phyloP scores from a whole-genome alignment of 1,284 basidiomycete species.

The Microbotryomycetes sp. region DNA sequence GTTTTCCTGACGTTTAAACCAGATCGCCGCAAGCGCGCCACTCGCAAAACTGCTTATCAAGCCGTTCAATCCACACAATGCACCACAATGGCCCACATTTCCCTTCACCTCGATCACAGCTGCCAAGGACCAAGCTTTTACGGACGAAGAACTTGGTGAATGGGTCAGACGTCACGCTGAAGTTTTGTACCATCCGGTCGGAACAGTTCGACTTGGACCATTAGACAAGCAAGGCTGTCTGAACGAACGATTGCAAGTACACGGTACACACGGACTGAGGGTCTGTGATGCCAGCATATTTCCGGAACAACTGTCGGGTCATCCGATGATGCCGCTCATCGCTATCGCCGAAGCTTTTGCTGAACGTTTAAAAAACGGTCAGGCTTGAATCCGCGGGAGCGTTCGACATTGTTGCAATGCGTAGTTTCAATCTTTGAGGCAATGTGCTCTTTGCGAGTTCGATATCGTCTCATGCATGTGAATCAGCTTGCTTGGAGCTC shows the following conservation, averaged over 20 bases:
- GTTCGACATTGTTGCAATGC: too few species aligned
- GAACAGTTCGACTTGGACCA: slow-evolving; percentile 35
- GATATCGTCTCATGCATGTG: too few species aligned
- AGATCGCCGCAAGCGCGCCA: slow-evolving; percentile 35
- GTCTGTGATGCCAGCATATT: slow-evolving; percentile 51
- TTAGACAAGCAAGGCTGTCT: slow-evolving; percentile 41
- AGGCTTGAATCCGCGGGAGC: too few species aligned
- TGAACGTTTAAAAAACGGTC: slow-evolving; percentile 24
- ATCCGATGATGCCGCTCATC: slow-evolving; percentile 38
- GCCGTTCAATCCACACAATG: slow-evolving; percentile 34
- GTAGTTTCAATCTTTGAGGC: too few species aligned
- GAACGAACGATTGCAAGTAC: slow-evolving; percentile 46
- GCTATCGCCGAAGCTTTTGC: slow-evolving; percentile 41
- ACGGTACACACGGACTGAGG: slow-evolving; percentile 45
- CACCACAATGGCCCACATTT: not conserved
- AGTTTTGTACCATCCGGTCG: slow-evolving; percentile 46
- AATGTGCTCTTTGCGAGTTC: too few species aligned
- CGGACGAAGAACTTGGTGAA: slow-evolving; percentile 44
- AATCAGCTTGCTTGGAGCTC: too few species aligned
- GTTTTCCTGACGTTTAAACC: slow-evolving; percentile 32
- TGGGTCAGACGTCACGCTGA: slow-evolving; percentile 42
- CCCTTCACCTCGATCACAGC: slow-evolving; percentile 39
- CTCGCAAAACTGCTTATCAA: slow-evolving; percentile 38
- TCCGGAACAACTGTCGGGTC: slow-evolving; percentile 40
- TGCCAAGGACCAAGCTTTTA: slow-evolving; percentile 36